Conservation (phyloP, 129 eudicot genomes). For the Daucus carota region DNA sequence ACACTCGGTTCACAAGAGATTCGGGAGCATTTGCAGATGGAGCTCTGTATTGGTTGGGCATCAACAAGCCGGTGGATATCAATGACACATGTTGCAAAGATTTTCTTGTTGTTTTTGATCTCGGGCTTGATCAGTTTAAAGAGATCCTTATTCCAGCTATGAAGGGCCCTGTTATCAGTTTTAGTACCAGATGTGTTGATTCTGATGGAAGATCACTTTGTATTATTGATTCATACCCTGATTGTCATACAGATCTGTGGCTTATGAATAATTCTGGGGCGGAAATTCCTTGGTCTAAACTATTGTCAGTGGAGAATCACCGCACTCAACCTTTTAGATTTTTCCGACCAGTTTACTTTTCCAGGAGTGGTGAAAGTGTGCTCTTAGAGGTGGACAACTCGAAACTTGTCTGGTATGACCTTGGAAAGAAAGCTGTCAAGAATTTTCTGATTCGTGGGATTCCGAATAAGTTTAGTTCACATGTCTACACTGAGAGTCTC, state of each 20-base stretch:
- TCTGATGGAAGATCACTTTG: not conserved
- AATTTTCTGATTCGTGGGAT: not conserved
- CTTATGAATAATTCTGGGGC: not conserved
- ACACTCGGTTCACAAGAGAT: not conserved
- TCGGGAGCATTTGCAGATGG: not conserved
- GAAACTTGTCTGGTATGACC: not conserved
- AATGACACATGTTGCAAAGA: too few relatives aligned
- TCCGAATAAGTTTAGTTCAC: not conserved
- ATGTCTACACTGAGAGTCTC: too few relatives aligned
- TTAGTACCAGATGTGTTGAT: not conserved
- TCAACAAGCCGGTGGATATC: not conserved
- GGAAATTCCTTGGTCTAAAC: not conserved
- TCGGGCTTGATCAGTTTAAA: not conserved
- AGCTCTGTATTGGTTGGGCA: not conserved
- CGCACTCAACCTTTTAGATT: not conserved
- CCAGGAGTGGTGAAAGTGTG: not conserved
- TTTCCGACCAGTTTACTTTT: not conserved
- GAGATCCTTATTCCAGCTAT: not conserved
- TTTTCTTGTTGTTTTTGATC: too few relatives aligned
- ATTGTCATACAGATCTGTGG: not conserved
- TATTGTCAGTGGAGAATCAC: not conserved
- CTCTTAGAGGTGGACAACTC: not conserved
- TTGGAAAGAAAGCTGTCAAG: not conserved
- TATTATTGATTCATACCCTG: not conserved
- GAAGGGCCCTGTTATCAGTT: not conserved